phyloP scores from a whole-genome alignment of 139 green algal species.

The Ettlia oleoabundans region DNA sequence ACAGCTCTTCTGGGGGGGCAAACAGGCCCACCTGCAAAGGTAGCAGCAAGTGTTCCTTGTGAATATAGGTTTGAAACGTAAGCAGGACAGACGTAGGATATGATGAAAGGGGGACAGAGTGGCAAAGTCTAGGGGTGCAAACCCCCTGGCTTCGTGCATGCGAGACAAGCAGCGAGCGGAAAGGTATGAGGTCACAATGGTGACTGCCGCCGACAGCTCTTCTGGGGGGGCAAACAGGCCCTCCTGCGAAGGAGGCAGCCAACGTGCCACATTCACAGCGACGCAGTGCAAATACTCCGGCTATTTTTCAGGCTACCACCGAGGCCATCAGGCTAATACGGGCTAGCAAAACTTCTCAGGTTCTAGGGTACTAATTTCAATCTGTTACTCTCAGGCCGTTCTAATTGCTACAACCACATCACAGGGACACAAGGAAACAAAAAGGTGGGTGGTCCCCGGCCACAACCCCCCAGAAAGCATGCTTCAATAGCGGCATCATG shows the following conservation, averaged over 20 bases:
- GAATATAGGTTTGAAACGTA: background rate
- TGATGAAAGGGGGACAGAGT: background rate
- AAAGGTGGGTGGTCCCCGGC: background rate
- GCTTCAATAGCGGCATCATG: no score
- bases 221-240: constrained; percentile 85
- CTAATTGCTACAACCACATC: no score
- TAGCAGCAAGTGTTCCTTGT: background rate
- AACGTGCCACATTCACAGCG: background rate
- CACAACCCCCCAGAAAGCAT: background rate
- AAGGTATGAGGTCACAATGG: constrained; percentile 88
- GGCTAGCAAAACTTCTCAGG: no score
- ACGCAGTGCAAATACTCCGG: background rate
- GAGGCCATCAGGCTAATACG: no score
- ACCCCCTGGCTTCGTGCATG: background rate
- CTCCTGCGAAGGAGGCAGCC: constrained; percentile 35
- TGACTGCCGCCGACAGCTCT: constrained; percentile 78
- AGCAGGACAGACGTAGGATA: background rate
- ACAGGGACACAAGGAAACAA: no score
- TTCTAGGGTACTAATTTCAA: no score
- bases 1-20: constrained; percentile 80
- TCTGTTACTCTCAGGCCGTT: no score
- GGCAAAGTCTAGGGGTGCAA: no score
- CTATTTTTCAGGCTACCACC: no score
- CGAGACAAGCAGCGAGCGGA: no score
- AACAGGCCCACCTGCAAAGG: constrained; percentile 74